Base-by-base conservation (phyloP, 2,329 filamentous ascomycete genomes). In the Aspergillus awamori region DNA sequence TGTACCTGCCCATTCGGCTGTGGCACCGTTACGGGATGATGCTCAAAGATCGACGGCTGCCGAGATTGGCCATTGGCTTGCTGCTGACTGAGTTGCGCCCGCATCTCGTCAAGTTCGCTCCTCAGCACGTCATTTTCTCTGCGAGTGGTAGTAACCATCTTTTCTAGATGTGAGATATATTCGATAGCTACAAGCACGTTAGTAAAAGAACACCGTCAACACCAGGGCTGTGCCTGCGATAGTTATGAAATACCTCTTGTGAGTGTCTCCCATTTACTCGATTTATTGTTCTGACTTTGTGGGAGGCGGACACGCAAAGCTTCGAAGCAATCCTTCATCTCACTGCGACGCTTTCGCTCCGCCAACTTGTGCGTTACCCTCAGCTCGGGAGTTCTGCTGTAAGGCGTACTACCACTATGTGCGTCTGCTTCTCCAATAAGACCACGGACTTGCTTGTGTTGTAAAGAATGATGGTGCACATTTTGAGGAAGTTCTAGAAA, bases 291-390 rank as follows among this genome's bases (percentile, higher is more conserved):
- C 64, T 81, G 80, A 58, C 71, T 76, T 15, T 78, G 72, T 4
- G 81, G 81, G 1, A 83, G 72, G 30, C 79, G 77, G 39, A 75
- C 67, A 30, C 81, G 75, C 47, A 83, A 67, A 20, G 75, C 70
- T 66, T 83, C 81, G 62, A 83, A 83, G 53, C 80, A 81, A 66
- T 82, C 80, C 62, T 83, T 83, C 81, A 83, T 83, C 63, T 83
- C 81, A 59, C 80, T 82, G 49, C 81, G 79, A 39, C 81, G 79
- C 67, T 83, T 83, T 15, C 81, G 75, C 71, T 83, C 81, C 15
- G 81, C 81, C 26, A 83, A 67, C 62, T 83, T 83, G 63, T 83
- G 81, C 8, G 80, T 82, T 15, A 82, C 77, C 51, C 81, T 73
- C 47, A 83, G 70, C 67, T 82, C 81, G 2, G 81, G 81, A 2